Evolutionary conservation across 768 basidiomycete genomes (phyloP), one percentile per base, ranked within the genome.

Genomic region (Panaeolus papilionaceus): DNA sequence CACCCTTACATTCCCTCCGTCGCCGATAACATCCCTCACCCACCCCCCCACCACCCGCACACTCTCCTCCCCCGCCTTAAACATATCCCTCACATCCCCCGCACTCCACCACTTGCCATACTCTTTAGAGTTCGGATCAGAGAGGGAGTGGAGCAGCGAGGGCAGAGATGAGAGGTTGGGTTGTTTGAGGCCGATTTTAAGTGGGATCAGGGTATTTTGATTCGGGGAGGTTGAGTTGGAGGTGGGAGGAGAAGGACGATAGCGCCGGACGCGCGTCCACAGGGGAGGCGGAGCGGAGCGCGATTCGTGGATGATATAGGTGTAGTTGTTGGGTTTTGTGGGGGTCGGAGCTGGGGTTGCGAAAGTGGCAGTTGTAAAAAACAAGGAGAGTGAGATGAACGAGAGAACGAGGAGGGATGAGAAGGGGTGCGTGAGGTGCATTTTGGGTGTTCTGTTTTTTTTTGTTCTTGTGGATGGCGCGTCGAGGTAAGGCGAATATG

Each of bases 71-170:
- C 74, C 76, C 7, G 86, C 83, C 0, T 80, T 75, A 73, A 87
- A 87, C 45, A 75, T 77, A 23, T 77, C 71, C 5, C 78, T 80
- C 49, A 87, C 79, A 64, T 82, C 71, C 2, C 69, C 75, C 2
- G 83, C 72, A 3, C 79, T 75, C 84, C 84, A 85, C 71, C 85
- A 85, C 47, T 79, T 75, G 18, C 85, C 84, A 69, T 84, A 87
- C 70, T 78, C 78, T 6, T 76, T 73, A 0, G 85, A 86, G 8
- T 80, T 78, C 0, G 86, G 85, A 64, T 86, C 79, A 1, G 85
- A 81, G 61, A 86, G 80, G 42, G 81, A 80, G 65, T 78, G 72
- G 9, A 87, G 78, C 38, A 79, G 74, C 7, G 75, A 76, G 65
- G 83, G 82, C 64, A 87, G 76, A 11, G 74, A 77, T 62, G 80